Conservation (phyloP, 139 green algal genomes). For the Chlamydomonas urium region DNA sequence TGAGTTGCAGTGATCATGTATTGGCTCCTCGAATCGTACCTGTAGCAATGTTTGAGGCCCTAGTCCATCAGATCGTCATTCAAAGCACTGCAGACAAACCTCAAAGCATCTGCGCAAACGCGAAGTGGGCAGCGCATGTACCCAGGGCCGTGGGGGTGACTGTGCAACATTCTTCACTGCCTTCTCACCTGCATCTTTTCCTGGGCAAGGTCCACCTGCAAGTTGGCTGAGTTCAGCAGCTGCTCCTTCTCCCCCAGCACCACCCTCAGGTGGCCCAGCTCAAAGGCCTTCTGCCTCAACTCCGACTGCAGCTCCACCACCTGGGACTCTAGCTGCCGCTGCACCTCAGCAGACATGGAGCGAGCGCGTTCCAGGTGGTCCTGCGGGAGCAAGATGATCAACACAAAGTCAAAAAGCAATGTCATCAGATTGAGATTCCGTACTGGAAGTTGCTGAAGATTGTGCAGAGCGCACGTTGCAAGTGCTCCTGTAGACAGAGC, state of each 20-base stretch:
- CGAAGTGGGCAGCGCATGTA: too few species aligned
- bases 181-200: slow-evolving; percentile 38
- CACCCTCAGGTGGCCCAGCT: slow-evolving; percentile 43
- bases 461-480: too few species aligned
- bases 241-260: slow-evolving; percentile 43
- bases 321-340: slow-evolving; percentile 30
- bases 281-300: slow-evolving; percentile 37
- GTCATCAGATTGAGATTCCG: too few species aligned
- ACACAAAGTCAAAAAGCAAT: too few species aligned
- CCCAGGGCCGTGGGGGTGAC: background rate
- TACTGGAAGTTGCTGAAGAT: too few species aligned
- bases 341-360: slow-evolving; percentile 14
- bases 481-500: too few species aligned
- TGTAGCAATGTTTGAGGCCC: background rate
- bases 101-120: too few species aligned
- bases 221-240: slow-evolving; percentile 19
- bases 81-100: background rate
- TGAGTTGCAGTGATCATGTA: background rate
- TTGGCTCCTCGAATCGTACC: background rate
- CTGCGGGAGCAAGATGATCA: too few species aligned
- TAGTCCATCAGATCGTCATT: background rate
- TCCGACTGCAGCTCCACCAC: slow-evolving; percentile 40
- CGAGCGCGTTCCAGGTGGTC: slow-evolving; percentile 17
- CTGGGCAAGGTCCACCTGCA: slow-evolving; percentile 38
- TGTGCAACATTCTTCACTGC: slow-evolving; percentile 14